These are phyloP conservation scores for Coemansia sp. DNA, from an alignment of 192 early-diverging fungal genomes.

Conservation along the genomic window DNA sequence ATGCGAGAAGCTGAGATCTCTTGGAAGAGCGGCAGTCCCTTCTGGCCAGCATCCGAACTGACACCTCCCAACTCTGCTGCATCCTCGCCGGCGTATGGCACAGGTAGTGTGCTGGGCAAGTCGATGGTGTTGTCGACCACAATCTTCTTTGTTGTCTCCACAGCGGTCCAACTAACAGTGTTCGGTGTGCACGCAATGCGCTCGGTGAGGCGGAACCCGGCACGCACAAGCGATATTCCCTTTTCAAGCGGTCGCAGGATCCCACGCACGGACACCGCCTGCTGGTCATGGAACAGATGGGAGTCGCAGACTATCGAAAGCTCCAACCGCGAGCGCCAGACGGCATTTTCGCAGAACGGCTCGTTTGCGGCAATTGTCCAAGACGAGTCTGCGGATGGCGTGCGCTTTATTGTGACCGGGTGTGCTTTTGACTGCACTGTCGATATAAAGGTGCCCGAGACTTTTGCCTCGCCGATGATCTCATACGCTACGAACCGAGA, in stretches of 20 bases:
- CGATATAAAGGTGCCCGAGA: conserved; percentile 8
- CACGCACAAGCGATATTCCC: conserved; percentile 30
- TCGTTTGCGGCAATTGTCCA: conserved; percentile 33
- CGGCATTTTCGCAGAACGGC: conserved; percentile 30
- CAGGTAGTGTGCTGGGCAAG: conserved; percentile 2
- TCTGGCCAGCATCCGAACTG: conserved; percentile 1
- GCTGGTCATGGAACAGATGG: conserved; percentile 38
- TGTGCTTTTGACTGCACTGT: conserved; percentile 23
- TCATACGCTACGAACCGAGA: conserved; percentile 42
- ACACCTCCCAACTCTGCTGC: neutral
- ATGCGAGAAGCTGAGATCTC: conserved; percentile 33
- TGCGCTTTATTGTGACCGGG: conserved; percentile 37
- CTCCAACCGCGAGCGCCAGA: conserved; percentile 34
- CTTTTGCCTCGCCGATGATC: conserved; percentile 34
- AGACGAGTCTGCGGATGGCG: conserved; percentile 27
- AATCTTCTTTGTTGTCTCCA: conserved; percentile 9
- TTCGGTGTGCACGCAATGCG: conserved; percentile 16
- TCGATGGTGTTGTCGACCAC: conserved; percentile 27
- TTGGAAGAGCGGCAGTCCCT: conserved; percentile 25
- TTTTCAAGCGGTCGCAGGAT: conserved; percentile 39
- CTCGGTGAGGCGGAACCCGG: conserved; percentile 45
- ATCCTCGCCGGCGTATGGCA: neutral
- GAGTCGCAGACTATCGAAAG: conserved; percentile 32
- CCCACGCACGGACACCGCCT: conserved; percentile 45
- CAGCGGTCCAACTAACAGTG: conserved; percentile 14